Evolutionary conservation across 257 asterid species (phyloP).

Genomic region (Fraxinus pennsylvanica): DNA sequence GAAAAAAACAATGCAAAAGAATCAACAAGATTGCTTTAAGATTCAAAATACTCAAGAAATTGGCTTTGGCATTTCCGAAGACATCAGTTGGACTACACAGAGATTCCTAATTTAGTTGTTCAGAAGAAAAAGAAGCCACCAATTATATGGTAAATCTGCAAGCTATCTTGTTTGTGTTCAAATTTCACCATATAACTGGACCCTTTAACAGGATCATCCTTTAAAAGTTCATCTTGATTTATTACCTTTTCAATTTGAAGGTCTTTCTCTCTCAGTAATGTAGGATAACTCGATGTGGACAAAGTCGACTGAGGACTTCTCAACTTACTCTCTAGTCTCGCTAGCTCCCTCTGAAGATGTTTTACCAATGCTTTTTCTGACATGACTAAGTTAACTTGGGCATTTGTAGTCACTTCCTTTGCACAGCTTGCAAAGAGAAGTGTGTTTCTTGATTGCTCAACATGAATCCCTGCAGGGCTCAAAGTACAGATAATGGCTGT

Average conservation of each 20-base stretch:
- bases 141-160: neutral
- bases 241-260: slow-evolving; percentile 74
- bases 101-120: neutral
- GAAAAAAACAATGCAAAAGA: neutral
- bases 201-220: neutral
- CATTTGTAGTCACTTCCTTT: slow-evolving; percentile 85
- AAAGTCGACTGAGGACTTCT: slow-evolving; percentile 40
- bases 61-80: neutral
- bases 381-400: slow-evolving; percentile 83
- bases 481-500: slow-evolving; percentile 90
- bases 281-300: slow-evolving; percentile 47
- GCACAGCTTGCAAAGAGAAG: slow-evolving; percentile 97
- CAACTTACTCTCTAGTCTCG: slow-evolving; percentile 70
- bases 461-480: slow-evolving; percentile 90
- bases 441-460: slow-evolving; percentile 95
- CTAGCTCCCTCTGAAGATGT: slow-evolving; percentile 77
- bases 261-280: slow-evolving; percentile 68
- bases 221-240: neutral
- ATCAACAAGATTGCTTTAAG: neutral
- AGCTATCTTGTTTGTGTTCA: neutral
- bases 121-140: neutral
- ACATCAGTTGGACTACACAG: neutral
- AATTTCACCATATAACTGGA: neutral
- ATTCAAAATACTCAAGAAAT: neutral
- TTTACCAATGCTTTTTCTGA: slow-evolving; percentile 89